Evolutionary conservation across 169 alveolate species (phyloP).

Genomic region (Sarcocystis neurona): DNA sequence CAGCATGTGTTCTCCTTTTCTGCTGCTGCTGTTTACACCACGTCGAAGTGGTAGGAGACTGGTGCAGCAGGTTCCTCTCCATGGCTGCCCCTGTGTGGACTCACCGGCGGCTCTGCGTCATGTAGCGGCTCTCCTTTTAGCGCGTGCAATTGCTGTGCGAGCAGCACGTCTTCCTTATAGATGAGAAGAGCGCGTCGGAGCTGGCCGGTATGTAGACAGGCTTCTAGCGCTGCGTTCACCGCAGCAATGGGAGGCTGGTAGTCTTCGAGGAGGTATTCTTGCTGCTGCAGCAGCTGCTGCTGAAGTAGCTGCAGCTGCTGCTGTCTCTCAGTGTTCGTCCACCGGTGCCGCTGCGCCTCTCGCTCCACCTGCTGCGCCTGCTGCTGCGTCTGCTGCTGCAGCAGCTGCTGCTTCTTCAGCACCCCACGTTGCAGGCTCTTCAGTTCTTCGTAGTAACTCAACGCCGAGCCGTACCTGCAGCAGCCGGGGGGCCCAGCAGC

Average conservation of each 20-base stretch:
- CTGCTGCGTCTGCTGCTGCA: neutral
- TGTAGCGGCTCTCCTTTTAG: slow-evolving; percentile 7
- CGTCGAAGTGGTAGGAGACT: too few relatives aligned
- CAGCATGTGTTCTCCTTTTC: neutral
- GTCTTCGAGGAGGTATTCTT: slow-evolving; percentile 20
- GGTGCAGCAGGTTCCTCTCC: neutral
- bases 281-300: neutral
- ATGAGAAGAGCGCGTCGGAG: neutral
- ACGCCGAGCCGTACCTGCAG: neutral
- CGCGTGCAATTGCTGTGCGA: neutral
- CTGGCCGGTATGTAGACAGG: slow-evolving; percentile 22
- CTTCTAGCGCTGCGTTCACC: slow-evolving; percentile 23
- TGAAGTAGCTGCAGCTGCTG: neutral
- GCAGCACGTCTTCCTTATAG: slow-evolving; percentile 19
- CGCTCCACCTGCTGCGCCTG: slow-evolving; percentile 26
- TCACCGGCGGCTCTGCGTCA: slow-evolving; percentile 7
- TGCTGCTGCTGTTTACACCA: too few relatives aligned
- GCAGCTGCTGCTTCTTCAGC: neutral
- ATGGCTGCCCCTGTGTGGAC: neutral
- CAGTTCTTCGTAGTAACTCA: slow-evolving; percentile 23
- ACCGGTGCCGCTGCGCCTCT: neutral
- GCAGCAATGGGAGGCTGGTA: slow-evolving; percentile 30
- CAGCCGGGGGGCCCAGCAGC: too few relatives aligned
- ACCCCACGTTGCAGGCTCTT: neutral
- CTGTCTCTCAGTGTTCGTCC: neutral